A percentile compares a stretch with the other conserved stretches of the same genome.
These are phyloP conservation scores for Chlamydomonas schloesseri DNA, from an alignment of 139 green algal species.

Conservation along the genomic window DNA sequence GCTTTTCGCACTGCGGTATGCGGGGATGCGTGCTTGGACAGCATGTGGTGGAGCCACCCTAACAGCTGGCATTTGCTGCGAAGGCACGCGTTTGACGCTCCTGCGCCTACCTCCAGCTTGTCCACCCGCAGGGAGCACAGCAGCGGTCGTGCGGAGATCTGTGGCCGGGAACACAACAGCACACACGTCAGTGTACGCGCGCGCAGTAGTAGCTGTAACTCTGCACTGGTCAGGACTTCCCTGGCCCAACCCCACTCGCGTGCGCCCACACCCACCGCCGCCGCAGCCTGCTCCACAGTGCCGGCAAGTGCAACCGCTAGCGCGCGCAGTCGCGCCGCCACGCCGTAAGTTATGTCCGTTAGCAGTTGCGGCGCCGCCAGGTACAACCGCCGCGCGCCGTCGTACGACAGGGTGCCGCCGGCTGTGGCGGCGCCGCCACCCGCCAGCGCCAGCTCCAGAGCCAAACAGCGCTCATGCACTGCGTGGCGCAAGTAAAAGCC, in stretches of 20 bases:
- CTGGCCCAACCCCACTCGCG: neutral
- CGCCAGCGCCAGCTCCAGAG: neutral
- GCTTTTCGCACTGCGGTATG: too few relatives aligned
- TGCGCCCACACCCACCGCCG: neutral
- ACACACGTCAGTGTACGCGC: too few relatives aligned
- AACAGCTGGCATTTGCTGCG: too few relatives aligned
- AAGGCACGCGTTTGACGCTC: too few relatives aligned
- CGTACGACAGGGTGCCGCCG: neutral
- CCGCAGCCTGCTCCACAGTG: neutral
- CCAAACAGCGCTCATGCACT: slow-evolving; percentile 1
- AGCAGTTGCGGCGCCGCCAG: slow-evolving; percentile 1
- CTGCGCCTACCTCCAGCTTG: neutral
- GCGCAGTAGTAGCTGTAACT: too few relatives aligned
- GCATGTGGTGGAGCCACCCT: too few relatives aligned
- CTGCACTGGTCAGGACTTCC: too few relatives aligned
- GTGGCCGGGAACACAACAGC: too few relatives aligned
- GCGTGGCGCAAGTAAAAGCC: neutral
- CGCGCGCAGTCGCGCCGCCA: slow-evolving; percentile 13
- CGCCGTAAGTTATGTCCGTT: slow-evolving; percentile 13
- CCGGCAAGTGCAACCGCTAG: neutral
- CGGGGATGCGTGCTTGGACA: too few relatives aligned
- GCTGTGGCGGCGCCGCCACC: too few relatives aligned
- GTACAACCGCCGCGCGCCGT: slow-evolving; percentile 1
- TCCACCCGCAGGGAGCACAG: slow-evolving; percentile 11
- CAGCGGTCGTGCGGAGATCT: slow-evolving; percentile 4